phyloP scores from a whole-genome alignment of 2,329 filamentous ascomycete species.

The Conoideocrella luteorostrata region DNA sequence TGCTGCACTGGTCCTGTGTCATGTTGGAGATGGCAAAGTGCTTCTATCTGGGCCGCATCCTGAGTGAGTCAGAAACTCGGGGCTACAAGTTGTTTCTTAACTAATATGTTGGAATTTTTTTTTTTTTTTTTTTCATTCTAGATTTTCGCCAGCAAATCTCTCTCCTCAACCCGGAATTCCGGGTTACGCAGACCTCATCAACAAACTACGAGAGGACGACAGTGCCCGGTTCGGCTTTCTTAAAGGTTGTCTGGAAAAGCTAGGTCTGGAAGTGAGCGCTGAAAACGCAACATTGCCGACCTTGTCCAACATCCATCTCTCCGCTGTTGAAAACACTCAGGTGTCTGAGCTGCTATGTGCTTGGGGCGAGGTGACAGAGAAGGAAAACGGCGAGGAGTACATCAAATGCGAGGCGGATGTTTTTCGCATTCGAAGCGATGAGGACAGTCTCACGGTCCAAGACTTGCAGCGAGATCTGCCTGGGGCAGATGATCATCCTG shows the following conservation, averaged over 20 bases:
- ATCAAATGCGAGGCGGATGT: constrained; percentile 78
- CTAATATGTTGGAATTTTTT: background rate
- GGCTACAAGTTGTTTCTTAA: too few species aligned
- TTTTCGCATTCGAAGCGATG: constrained; percentile 68
- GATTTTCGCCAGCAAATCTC: constrained; percentile 77
- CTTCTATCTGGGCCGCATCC: constrained; percentile 86
- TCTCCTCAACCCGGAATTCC: constrained; percentile 59
- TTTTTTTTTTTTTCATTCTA: constrained; percentile 26
- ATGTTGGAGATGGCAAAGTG: constrained; percentile 71
- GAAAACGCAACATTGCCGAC: constrained; percentile 66
- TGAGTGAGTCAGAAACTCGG: constrained; percentile 63
- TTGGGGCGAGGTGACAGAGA: constrained; percentile 61
- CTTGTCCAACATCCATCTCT: constrained; percentile 77
- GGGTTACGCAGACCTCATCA: constrained; percentile 64
- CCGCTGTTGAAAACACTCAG: constrained; percentile 57
- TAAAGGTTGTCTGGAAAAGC: constrained; percentile 69
- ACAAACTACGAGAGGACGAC: constrained; percentile 63
- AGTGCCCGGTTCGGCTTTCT: constrained; percentile 65
- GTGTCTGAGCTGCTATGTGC: constrained; percentile 62
- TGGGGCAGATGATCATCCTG: constrained; percentile 13
- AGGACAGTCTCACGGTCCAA: constrained; percentile 52
- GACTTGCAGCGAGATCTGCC: constrained; percentile 48
- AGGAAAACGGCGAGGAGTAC: constrained; percentile 59
- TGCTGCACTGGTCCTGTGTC: constrained; percentile 70
- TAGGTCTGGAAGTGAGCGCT: constrained; percentile 72